Evolutionary conservation across 2,329 filamentous ascomycete species (phyloP).

Genomic region (Stemphylium lycopersici): DNA sequence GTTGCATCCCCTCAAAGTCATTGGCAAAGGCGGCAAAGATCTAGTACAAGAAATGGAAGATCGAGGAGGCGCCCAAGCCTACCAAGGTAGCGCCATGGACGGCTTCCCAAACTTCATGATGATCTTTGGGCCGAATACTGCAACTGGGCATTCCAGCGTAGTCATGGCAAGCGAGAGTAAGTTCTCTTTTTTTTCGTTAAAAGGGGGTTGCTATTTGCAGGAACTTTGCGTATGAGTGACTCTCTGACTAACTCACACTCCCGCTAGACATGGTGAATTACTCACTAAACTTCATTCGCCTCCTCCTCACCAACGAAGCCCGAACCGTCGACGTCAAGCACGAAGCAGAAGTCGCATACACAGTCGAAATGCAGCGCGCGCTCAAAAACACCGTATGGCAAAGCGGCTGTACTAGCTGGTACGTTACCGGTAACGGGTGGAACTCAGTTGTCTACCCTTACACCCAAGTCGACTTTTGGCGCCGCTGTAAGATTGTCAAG

Average conservation of each 20-base stretch:
- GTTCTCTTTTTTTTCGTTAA: neutral
- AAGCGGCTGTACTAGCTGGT: constrained; percentile 64
- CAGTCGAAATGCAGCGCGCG: constrained; percentile 49
- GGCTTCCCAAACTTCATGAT: constrained; percentile 68
- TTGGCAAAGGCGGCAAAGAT: constrained; percentile 58
- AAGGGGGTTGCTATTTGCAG: neutral
- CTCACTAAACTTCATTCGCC: constrained; percentile 63
- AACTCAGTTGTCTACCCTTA: constrained; percentile 72
- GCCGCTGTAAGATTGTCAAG: constrained; percentile 59
- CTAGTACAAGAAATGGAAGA: constrained; percentile 63
- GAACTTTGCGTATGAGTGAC: no score
- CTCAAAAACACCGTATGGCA: constrained; percentile 60
- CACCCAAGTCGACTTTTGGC: constrained; percentile 58
- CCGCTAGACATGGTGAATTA: constrained; percentile 61
- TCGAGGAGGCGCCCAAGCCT: constrained; percentile 66
- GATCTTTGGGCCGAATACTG: constrained; percentile 67
- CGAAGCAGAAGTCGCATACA: constrained; percentile 74
- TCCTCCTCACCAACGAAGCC: constrained; percentile 84
- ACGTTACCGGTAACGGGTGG: constrained; percentile 77
- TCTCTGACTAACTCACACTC: no score
- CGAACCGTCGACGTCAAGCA: constrained; percentile 83
- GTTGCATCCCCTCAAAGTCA: constrained; percentile 60
- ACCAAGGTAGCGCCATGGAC: constrained; percentile 63
- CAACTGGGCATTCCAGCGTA: constrained; percentile 66
- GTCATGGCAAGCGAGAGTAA: constrained; percentile 63